phyloP scores from a whole-genome alignment of 2,329 filamentous ascomycete species.

The Colletotrichum plurivorum region DNA sequence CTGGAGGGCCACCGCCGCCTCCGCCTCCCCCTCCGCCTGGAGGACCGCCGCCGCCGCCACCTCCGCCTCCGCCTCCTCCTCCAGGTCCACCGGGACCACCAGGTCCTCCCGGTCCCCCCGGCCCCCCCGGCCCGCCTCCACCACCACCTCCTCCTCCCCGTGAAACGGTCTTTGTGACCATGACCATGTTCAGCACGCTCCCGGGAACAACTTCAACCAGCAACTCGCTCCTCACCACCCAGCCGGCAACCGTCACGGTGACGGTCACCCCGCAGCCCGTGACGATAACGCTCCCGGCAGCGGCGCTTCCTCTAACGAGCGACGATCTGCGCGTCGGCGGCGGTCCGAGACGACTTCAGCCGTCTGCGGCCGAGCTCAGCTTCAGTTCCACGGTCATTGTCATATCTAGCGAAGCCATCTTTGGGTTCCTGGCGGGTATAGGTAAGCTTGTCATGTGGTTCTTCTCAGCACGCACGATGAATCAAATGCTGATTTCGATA shows the following conservation, averaged over 20 bases:
- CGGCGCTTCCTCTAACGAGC: not conserved
- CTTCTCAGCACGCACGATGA: not conserved
- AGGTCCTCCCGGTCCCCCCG: no score
- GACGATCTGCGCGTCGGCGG: conserved; percentile 4
- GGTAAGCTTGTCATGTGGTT: not conserved
- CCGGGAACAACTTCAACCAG: not conserved
- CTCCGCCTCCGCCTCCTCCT: not conserved
- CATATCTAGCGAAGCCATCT: conserved; percentile 15
- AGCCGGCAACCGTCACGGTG: not conserved
- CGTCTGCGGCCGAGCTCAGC: not conserved
- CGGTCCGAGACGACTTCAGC: conserved; percentile 5
- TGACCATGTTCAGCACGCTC: not conserved
- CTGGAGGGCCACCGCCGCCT: not conserved
- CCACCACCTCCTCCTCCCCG: not conserved
- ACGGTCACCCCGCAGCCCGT: not conserved
- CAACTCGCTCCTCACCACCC: not conserved
- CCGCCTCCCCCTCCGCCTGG: not conserved
- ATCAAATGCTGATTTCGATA: not conserved
- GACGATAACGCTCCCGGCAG: not conserved
- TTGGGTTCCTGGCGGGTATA: conserved; percentile 16
- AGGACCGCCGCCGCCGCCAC: not conserved
- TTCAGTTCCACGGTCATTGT: not conserved
- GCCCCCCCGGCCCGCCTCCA: not conserved
- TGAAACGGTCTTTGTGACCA: not conserved
- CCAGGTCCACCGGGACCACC: not conserved